These are phyloP conservation scores for Xerocomus potaroensis DNA, from an alignment of 768 basidiomycete genomes.

Conservation along the genomic window DNA sequence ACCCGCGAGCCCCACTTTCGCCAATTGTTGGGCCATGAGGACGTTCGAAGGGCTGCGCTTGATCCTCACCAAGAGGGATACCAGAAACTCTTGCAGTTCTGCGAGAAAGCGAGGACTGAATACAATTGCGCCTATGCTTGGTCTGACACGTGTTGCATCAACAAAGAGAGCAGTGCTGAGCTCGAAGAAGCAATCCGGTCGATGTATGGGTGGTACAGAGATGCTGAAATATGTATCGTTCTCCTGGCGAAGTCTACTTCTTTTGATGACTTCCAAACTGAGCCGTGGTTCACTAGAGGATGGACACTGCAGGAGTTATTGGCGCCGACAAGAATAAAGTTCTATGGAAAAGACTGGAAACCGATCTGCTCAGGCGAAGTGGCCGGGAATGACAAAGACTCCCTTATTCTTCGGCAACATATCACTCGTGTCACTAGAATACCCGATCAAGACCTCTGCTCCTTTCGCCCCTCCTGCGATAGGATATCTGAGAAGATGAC, in stretches of 20 bases:
- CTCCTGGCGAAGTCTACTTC: slow-evolving; percentile 14
- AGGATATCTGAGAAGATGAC: slow-evolving; percentile 17
- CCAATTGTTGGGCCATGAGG: neutral
- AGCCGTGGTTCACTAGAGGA: slow-evolving; percentile 22
- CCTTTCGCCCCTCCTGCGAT: slow-evolving; percentile 10
- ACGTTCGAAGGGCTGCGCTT: slow-evolving; percentile 1
- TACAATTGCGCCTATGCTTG: slow-evolving; percentile 20
- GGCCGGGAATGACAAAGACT: slow-evolving; percentile 7
- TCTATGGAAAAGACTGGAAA: slow-evolving; percentile 17
- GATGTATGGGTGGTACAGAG: slow-evolving; percentile 28
- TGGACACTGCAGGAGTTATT: slow-evolving; percentile 20
- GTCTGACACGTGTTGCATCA: slow-evolving; percentile 23
- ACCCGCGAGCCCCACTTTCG: neutral
- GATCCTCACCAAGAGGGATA: slow-evolving; percentile 3
- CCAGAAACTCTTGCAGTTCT: slow-evolving; percentile 15
- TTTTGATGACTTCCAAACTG: slow-evolving; percentile 8
- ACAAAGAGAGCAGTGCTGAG: slow-evolving; percentile 27
- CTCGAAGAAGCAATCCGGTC: slow-evolving; percentile 29
- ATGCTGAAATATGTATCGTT: slow-evolving; percentile 21
- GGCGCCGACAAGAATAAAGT: slow-evolving; percentile 13
- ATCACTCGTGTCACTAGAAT: slow-evolving; percentile 13
- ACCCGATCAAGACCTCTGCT: slow-evolving; percentile 5
- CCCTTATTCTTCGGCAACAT: slow-evolving; percentile 7
- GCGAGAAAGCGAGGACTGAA: slow-evolving; percentile 13
- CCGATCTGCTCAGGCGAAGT: slow-evolving; percentile 8